phyloP scores from a whole-genome alignment of 2,329 filamentous ascomycete species.

The Cordyceps cateniannulata region DNA sequence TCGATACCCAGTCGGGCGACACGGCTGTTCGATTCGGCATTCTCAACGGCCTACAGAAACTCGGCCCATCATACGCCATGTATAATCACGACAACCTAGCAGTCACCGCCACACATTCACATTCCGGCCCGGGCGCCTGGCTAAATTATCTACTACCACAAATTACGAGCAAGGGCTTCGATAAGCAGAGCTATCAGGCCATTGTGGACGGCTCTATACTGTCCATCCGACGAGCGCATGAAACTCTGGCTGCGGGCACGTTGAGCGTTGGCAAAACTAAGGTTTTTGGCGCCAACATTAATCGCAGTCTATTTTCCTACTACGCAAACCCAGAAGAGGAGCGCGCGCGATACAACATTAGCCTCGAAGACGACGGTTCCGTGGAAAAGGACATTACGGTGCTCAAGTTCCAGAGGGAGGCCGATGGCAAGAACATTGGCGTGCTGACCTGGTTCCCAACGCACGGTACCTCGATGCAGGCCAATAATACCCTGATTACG shows the following conservation, averaged over 20 bases:
- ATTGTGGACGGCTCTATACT: conserved; percentile 78
- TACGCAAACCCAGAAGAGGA: conserved; percentile 73
- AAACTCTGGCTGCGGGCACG: conserved; percentile 47
- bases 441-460: conserved; percentile 85
- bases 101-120: conserved; percentile 86
- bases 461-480: conserved; percentile 82
- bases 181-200: conserved; percentile 77
- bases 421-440: conserved; percentile 69
- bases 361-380: conserved; percentile 31
- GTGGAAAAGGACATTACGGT: conserved; percentile 74
- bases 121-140: conserved; percentile 86
- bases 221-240: conserved; percentile 74
- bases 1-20: conserved; percentile 83
- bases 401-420: conserved; percentile 64
- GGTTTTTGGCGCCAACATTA: conserved; percentile 69
- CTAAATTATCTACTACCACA: conserved; percentile 87
- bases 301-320: conserved; percentile 79
- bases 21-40: conserved; percentile 82
- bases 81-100: conserved; percentile 73
- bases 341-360: conserved; percentile 54
- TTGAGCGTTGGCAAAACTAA: conserved; percentile 57
- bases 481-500: conserved; percentile 82
- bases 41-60: conserved; percentile 57
- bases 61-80: conserved; percentile 66
- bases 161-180: conserved; percentile 79